Evolutionary conservation across 2,329 filamentous ascomycete genomes (phyloP).

Genomic region (Chrysosphaeria jannelii): DNA sequence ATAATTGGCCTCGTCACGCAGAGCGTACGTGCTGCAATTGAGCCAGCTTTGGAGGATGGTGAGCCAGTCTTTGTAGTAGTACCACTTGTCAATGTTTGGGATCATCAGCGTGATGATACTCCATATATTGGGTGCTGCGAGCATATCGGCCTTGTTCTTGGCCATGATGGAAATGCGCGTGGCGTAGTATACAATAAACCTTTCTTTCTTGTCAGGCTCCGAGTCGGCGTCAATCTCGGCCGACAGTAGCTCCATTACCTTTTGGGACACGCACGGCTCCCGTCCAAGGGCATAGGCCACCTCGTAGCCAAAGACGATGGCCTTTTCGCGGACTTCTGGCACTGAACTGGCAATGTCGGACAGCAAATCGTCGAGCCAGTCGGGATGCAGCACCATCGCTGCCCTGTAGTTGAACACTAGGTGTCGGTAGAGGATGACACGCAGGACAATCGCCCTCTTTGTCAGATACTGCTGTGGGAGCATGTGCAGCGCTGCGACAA

Average conservation of each 20-base stretch:
- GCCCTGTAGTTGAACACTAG: slow-evolving; percentile 35
- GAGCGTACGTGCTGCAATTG: slow-evolving; percentile 41
- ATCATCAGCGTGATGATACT: slow-evolving; percentile 53
- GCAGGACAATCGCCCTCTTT: slow-evolving; percentile 50
- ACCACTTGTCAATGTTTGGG: slow-evolving; percentile 39
- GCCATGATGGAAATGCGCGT: slow-evolving; percentile 38
- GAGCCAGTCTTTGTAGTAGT: slow-evolving; percentile 44
- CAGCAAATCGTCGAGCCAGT: slow-evolving; percentile 65
- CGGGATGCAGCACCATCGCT: slow-evolving; percentile 37
- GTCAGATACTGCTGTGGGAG: slow-evolving; percentile 42
- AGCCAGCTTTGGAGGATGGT: slow-evolving; percentile 56
- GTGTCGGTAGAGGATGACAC: slow-evolving; percentile 50
- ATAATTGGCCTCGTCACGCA: slow-evolving; percentile 46
- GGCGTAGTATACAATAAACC: slow-evolving; percentile 39
- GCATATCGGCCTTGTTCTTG: slow-evolving; percentile 26
- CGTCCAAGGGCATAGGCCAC: slow-evolving; percentile 38
- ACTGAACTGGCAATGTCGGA: slow-evolving; percentile 52
- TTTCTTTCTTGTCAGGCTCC: too few species aligned
- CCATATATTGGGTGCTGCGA: slow-evolving; percentile 67
- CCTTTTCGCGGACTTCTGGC: slow-evolving; percentile 44
- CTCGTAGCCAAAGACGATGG: slow-evolving; percentile 43
- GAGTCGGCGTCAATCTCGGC: slow-evolving; percentile 24
- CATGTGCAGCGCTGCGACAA: slow-evolving; percentile 39
- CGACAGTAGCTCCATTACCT: slow-evolving; percentile 32
- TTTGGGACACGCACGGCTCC: slow-evolving; percentile 34